Conservation (phyloP, 306 rosid genomes). For the Albizia julibrissin region DNA sequence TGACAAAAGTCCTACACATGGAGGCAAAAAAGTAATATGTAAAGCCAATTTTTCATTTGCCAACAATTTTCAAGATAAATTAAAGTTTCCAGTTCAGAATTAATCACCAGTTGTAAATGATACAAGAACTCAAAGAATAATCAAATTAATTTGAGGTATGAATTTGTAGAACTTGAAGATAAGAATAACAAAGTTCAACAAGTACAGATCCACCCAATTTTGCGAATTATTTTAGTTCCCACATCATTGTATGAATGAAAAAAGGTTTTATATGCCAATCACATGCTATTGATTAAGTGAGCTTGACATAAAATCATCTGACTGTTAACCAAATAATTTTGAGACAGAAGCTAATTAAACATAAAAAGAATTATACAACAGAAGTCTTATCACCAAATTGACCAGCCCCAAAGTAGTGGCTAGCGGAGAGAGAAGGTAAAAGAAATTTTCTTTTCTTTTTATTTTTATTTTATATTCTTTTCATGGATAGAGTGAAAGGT, state of each 20-base stretch:
- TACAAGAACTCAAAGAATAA: not conserved
- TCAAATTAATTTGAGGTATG: not conserved
- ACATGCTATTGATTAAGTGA: not conserved
- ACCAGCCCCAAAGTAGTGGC: conserved; percentile 29
- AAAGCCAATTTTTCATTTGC: conserved; percentile 11
- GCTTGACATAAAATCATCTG: not conserved
- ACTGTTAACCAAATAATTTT: conserved; percentile 16
- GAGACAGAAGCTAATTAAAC: not conserved
- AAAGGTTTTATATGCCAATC: not conserved
- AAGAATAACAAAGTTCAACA: not conserved
- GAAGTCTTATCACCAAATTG: conserved; percentile 15
- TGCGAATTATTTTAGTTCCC: not conserved
- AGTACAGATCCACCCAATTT: not conserved
- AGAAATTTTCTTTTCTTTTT: not conserved
- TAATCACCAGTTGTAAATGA: not conserved
- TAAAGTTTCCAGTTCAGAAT: not conserved
- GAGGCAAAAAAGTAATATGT: not conserved
- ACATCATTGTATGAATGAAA: conserved; percentile 3
- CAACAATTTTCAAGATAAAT: not conserved
- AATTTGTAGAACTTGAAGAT: not conserved
- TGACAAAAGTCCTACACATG: not conserved
- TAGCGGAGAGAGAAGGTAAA: conserved; percentile 2
- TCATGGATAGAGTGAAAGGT: conserved; percentile 12
- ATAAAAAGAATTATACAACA: conserved; percentile 11
- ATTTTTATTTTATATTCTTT: not conserved